These are phyloP conservation scores for Stylosanthes scabra DNA, from an alignment of 331 rosid genomes.

Conservation along the genomic window DNA sequence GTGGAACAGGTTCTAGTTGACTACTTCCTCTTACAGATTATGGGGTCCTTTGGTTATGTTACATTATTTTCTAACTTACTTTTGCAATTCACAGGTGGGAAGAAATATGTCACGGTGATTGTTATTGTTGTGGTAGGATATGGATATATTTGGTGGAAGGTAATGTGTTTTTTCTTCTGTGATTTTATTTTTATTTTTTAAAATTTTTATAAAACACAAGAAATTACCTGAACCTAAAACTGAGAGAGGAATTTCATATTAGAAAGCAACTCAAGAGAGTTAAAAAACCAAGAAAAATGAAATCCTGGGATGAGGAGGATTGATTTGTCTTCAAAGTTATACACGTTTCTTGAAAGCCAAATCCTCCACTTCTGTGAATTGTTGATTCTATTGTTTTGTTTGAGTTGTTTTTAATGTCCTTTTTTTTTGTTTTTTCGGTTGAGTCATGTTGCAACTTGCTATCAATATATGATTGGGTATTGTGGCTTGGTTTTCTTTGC, in stretches of 20 bases:
- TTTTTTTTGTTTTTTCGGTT: conserved; percentile 10
- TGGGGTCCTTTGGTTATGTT: conserved; percentile 9
- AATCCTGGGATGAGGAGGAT: too few species aligned
- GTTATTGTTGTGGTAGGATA: conserved; percentile 74
- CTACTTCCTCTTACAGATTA: conserved; percentile 26
- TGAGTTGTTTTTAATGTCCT: background rate
- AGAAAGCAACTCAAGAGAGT: too few species aligned
- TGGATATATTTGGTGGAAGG: conserved; percentile 98
- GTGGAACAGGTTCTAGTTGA: conserved; percentile 66
- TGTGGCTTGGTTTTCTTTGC: conserved; percentile 40
- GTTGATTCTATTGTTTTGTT: conserved; percentile 16
- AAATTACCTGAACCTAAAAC: too few species aligned
- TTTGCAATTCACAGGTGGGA: conserved; percentile 56
- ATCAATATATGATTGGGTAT: conserved; percentile 28
- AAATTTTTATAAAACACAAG: too few species aligned
- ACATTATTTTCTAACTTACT: conserved; percentile 38
- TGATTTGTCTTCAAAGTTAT: too few species aligned
- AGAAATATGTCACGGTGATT: conserved; percentile 67
- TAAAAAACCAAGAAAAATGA: too few species aligned
- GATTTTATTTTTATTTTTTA: conserved; percentile 3
- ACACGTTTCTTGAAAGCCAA: too few species aligned
- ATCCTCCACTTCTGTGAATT: conserved; percentile 9
- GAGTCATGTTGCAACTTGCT: conserved; percentile 2
- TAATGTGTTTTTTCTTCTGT: conserved; percentile 41
- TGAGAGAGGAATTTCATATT: too few species aligned